Percentiles rank a stretch among this genome's conserved stretches.
phyloP scores from a whole-genome alignment of 108 stramenopile species.

The Cyclotella choctawhatcheeana region DNA sequence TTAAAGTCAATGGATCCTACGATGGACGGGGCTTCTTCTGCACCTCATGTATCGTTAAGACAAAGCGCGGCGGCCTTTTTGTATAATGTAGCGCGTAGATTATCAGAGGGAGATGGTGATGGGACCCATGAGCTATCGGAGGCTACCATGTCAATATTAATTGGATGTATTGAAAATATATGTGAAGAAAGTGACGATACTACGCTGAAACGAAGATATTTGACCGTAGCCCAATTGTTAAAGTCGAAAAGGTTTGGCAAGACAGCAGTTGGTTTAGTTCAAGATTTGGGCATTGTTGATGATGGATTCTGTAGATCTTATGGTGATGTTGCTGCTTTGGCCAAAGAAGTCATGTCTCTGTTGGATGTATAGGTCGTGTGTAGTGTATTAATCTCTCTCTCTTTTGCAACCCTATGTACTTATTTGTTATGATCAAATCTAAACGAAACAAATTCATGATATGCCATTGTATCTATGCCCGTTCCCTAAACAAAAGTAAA shows the following conservation, averaged over 20 bases:
- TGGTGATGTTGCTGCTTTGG: conserved; percentile 16
- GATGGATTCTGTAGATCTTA: conserved; percentile 1
- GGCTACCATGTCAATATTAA: conserved; percentile 55
- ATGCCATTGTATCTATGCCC: too few species aligned
- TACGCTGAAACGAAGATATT: conserved; percentile 42
- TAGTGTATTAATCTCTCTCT: not conserved
- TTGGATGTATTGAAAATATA: conserved; percentile 61
- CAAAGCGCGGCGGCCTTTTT: conserved; percentile 68
- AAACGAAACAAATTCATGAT: too few species aligned
- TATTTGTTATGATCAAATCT: too few species aligned
- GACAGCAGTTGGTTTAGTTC: conserved; percentile 29
- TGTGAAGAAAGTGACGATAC: conserved; percentile 57
- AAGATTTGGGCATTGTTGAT: conserved; percentile 47
- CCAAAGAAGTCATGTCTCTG: conserved; percentile 34
- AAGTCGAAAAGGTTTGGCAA: conserved; percentile 28
- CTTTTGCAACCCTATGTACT: too few species aligned
- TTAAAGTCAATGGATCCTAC: conserved; percentile 25
- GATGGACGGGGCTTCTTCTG: conserved; percentile 24
- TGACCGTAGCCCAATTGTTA: conserved; percentile 40
- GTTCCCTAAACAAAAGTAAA: too few species aligned
- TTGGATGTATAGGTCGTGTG: conserved; percentile 1
- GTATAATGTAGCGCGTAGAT: conserved; percentile 55
- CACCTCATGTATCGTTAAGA: conserved; percentile 31
- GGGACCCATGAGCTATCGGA: conserved; percentile 56
- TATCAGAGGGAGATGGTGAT: conserved; percentile 15